These are phyloP conservation scores for Waltiozyma sp. DNA, from an alignment of 1,139 yeast species.

Conservation along the genomic window DNA sequence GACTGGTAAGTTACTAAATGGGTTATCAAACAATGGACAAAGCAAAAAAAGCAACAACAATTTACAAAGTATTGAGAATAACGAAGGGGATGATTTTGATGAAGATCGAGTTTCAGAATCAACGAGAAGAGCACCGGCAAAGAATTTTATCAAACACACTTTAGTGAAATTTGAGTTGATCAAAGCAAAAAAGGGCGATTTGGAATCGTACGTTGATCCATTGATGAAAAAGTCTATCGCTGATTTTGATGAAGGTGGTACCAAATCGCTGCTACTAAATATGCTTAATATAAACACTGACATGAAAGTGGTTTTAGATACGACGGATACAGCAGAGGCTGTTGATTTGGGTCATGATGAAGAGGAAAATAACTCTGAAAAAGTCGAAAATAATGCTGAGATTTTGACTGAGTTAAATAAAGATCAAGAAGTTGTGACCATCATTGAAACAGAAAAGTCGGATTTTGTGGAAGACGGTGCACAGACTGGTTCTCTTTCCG, in stretches of 20 bases:
- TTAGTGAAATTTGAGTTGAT: conserved; percentile 50
- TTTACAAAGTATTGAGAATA: conserved; percentile 24
- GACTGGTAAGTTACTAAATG: conserved; percentile 77
- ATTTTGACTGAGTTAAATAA: not conserved
- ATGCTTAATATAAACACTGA: conserved; percentile 34
- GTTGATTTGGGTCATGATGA: conserved; percentile 2
- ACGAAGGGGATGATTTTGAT: conserved; percentile 24
- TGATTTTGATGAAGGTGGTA: conserved; percentile 94
- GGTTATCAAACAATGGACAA: conserved; percentile 41
- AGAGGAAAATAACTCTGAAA: not conserved
- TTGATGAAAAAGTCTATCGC: conserved; percentile 80
- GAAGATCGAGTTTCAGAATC: conserved; percentile 19
- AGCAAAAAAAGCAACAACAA: conserved; percentile 11
- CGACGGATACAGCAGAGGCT: conserved; percentile 21
- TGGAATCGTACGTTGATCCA: conserved; percentile 78
- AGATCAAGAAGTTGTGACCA: not conserved
- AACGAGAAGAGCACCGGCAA: conserved; percentile 21
- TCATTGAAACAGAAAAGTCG: not conserved
- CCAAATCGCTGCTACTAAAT: conserved; percentile 70
- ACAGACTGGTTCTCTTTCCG: too few relatives aligned
- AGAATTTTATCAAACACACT: conserved; percentile 33
- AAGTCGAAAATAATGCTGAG: conserved; percentile 8
- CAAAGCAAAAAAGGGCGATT: conserved; percentile 60
- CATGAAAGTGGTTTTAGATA: conserved; percentile 28
- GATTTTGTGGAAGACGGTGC: too few relatives aligned